Evolutionary conservation across 2,329 filamentous ascomycete genomes (phyloP).

Genomic region (Clonostachys solani): DNA sequence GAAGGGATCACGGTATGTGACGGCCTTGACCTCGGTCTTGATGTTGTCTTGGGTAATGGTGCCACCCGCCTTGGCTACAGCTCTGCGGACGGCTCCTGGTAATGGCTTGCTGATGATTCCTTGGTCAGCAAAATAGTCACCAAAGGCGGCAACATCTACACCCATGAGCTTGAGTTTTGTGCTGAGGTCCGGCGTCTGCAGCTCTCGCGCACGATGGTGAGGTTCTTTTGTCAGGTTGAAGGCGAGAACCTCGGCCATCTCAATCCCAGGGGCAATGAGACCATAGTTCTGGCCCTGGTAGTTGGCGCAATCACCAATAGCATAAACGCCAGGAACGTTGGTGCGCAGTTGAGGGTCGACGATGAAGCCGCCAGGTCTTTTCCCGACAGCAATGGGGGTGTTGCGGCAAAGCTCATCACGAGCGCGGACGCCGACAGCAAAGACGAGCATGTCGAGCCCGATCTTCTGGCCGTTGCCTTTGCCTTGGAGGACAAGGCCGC

Average conservation of each 20-base stretch:
- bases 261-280: conserved; percentile 82
- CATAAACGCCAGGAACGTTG: conserved; percentile 70
- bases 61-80: conserved; percentile 6
- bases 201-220: conserved; percentile 62
- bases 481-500: conserved; percentile 67
- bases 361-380: conserved; percentile 66
- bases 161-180: conserved; percentile 88
- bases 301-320: conserved; percentile 86
- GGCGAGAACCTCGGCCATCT: conserved; percentile 88
- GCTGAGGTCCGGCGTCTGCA: conserved; percentile 82
- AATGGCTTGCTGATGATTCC: conserved; percentile 45
- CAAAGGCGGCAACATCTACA: conserved; percentile 88
- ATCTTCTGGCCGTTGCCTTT: conserved; percentile 65
- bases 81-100: conserved; percentile 9
- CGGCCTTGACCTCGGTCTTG: conserved; percentile 59
- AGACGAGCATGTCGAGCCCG: conserved; percentile 78
- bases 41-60: conserved; percentile 2
- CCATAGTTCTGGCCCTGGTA: conserved; percentile 87
- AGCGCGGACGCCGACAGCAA: conserved; percentile 82
- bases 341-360: conserved; percentile 66
- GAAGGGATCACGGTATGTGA: conserved; percentile 89
- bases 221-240: conserved; percentile 88
- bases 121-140: conserved; percentile 87
- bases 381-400: conserved; percentile 68
- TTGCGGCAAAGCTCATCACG: conserved; percentile 71